phyloP scores from a whole-genome alignment of 23 red algal genomes.

The Gracilariopsis chorda region DNA sequence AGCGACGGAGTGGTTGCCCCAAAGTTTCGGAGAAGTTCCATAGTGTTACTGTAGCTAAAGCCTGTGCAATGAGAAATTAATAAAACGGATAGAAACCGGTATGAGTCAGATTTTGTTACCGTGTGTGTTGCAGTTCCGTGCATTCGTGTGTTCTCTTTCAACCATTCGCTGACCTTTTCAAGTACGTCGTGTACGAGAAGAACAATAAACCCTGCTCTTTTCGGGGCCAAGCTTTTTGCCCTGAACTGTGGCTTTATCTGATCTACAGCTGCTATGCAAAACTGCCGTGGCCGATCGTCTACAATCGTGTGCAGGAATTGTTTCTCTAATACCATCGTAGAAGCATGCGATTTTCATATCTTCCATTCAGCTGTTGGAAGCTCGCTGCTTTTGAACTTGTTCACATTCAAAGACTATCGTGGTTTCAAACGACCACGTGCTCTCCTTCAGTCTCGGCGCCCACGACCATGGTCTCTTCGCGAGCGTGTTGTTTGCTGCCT shows the following conservation, averaged over 20 bases:
- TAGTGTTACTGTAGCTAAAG: neutral
- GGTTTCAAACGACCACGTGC: too few species aligned
- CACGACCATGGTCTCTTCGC: too few species aligned
- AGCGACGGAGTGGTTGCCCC: neutral
- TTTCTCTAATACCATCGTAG: neutral
- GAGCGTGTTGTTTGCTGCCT: too few species aligned
- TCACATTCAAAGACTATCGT: too few species aligned
- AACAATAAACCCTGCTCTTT: neutral
- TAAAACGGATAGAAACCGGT: neutral
- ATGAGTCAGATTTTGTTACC: neutral
- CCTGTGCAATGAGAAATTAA: neutral
- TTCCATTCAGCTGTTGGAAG: neutral
- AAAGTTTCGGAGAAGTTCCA: neutral
- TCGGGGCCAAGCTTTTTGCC: neutral
- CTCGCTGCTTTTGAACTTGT: too few species aligned
- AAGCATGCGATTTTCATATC: neutral
- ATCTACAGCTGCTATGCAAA: neutral
- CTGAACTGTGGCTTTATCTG: neutral
- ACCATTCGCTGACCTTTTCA: neutral
- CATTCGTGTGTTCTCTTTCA: neutral
- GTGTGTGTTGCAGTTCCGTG: neutral
- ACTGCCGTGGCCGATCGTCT: neutral
- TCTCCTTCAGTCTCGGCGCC: too few species aligned
- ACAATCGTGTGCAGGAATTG: neutral
- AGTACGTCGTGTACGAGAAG: neutral